phyloP scores from a whole-genome alignment of 352 stramenopile species.

The Phytopythium boreale region DNA sequence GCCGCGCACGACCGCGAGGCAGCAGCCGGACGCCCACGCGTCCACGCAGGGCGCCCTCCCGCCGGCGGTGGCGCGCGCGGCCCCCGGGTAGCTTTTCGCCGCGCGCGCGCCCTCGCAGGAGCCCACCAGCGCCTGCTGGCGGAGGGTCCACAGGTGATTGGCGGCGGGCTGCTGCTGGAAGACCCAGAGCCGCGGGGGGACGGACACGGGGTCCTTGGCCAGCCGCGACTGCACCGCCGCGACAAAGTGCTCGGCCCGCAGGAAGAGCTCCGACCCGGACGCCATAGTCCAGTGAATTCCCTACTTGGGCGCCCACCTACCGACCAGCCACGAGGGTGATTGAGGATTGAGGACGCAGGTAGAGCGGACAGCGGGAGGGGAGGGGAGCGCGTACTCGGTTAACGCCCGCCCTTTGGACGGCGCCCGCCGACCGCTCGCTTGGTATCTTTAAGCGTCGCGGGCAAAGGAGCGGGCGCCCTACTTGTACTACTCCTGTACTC shows the following conservation, averaged over 20 bases:
- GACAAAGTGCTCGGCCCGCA: constrained; percentile 54
- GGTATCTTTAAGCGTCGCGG: too few relatives aligned
- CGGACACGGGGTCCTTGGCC: constrained; percentile 39
- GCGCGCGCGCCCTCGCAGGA: constrained; percentile 55
- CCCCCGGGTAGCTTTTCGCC: constrained; percentile 35
- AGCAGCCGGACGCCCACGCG: constrained; percentile 28
- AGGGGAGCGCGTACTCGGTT: neutral
- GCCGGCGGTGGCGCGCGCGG: constrained; percentile 7
- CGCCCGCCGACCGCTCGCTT: neutral
- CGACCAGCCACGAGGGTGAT: neutral
- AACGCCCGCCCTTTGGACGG: neutral
- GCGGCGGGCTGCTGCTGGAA: constrained; percentile 34
- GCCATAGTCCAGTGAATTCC: too few relatives aligned
- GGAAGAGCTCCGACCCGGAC: constrained; percentile 17
- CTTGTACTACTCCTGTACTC: too few relatives aligned
- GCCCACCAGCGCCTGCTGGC: constrained; percentile 54
- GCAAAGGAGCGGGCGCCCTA: too few relatives aligned
- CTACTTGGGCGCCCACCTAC: too few relatives aligned
- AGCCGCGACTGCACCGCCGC: constrained; percentile 53
- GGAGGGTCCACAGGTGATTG: constrained; percentile 50
- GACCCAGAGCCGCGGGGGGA: constrained; percentile 43
- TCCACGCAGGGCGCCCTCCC: neutral
- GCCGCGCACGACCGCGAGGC: constrained; percentile 29
- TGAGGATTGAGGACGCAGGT: neutral
- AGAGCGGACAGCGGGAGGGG: neutral